Base-by-base conservation (phyloP, 164 flowering plant genomes). In the Magnolia sinica region DNA sequence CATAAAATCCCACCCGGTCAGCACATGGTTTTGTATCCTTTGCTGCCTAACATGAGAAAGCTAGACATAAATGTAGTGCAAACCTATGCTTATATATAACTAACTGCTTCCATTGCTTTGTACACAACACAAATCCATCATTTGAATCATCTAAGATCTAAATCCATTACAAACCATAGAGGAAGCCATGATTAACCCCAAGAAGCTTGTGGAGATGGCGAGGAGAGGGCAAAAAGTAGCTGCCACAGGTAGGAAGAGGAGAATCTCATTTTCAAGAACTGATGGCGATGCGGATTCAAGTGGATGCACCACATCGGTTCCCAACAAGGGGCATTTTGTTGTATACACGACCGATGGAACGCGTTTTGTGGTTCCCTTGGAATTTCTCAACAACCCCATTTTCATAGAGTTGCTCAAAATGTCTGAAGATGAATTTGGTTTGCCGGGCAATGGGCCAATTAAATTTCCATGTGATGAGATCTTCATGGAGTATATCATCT, bases 341-440 rank as follows among this genome's bases (percentile, higher is more conserved):
- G 75, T 80, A 31, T 83, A 83, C 51, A 64, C 81, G 2, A 14
- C 14, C 8, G 85, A 83, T 67, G 67, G 78, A 55, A 76, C 61
- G 45, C 69, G 81, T 22, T 81, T 78, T 52, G 71, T 78, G 79
- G 19, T 81, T 78, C 83, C 83, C 5, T 73, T 81, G 72, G 59
- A 5, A 9, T 78, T 59, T 76, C 79, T 81, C 6, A 64, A 6
- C 10, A 29, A 45, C 20, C 64, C 68, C 55, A 64, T 78, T 6
- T 63, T 78, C 58, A 72, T n/a, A 24, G 74, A 78, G 75, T 72
- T 81, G 14, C 49, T 78, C 19, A 49, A 23, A 52, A 75, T 81
- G 73, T 51, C 83, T n/a, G 81, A 78, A 69, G 84, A 78, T 14
- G 81, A 74, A 55, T 82, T 79, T 71, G 79, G 82, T 20, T 59